Evolutionary conservation across 208 protist species (phyloP).

Genomic region (Trypanosomatidae sp.): DNA sequence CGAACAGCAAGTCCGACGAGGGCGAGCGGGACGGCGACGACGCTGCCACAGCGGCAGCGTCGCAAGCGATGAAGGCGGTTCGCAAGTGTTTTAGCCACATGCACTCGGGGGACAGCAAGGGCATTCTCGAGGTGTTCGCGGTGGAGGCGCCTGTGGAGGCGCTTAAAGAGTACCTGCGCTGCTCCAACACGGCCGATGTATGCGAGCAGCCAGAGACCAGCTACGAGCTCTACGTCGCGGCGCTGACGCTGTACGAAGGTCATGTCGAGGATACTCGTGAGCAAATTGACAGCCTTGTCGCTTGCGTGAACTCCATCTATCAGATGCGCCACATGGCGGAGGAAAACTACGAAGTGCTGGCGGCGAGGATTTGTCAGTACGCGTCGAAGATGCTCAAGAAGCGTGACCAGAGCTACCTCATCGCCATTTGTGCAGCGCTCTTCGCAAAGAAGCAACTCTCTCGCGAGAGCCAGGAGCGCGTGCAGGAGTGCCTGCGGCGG

Average conservation of each 20-base stretch:
- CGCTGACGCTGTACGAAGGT: conserved; percentile 95
- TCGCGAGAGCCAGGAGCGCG: conserved; percentile 68
- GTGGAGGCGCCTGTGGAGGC: conserved; percentile 42
- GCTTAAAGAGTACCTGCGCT: conserved; percentile 89
- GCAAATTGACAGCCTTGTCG: conserved; percentile 81
- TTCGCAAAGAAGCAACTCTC: conserved; percentile 83
- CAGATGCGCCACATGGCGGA: conserved; percentile 50
- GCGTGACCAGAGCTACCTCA: conserved; percentile 88
- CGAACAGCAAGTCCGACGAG: not conserved
- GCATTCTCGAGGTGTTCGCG: conserved; percentile 70
- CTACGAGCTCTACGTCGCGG: conserved; percentile 91
- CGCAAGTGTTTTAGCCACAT: conserved; percentile 51
- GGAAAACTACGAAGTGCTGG: conserved; percentile 94
- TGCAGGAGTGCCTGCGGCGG: conserved; percentile 93
- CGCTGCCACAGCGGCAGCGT: conserved; percentile 3
- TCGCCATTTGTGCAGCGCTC: conserved; percentile 82
- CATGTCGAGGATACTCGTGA: conserved; percentile 76
- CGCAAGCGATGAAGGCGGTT: conserved; percentile 16
- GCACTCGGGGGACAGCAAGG: conserved; percentile 73
- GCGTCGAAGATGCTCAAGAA: conserved; percentile 91
- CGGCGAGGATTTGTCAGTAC: conserved; percentile 90
- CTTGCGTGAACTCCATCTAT: conserved; percentile 72
- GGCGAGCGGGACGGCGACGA: not conserved
- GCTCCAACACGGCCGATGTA: conserved; percentile 72
- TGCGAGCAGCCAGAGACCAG: conserved; percentile 74